Evolutionary conservation across 1,284 basidiomycete species (phyloP), one percentile per base, ranked within the genome.

Genomic region (Ceratobasidium sp.): DNA sequence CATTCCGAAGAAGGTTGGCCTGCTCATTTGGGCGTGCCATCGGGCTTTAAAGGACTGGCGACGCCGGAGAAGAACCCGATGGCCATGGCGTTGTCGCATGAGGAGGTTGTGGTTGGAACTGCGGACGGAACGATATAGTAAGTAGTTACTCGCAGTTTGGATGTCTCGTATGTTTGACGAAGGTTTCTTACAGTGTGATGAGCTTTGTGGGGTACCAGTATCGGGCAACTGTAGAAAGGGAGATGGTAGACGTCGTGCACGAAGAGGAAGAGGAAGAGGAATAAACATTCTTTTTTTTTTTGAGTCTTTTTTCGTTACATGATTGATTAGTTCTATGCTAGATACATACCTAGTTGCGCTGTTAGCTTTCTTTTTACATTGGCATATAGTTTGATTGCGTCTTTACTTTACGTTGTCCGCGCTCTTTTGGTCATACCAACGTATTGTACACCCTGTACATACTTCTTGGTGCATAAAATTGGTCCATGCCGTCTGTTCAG

Each of bases 51-150:
- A 28, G 93, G 93, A 1, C 85, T 95, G 44, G 92, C 93, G 46
- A 92, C 89, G 23, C 93, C 93, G 1, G 93, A 93, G 84, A 94
- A 94, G 88, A 95, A 95, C 81, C 94, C 94, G 17, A 95, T 95
- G 93, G 92, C 92, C 77, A 94, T 95, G 92, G 93, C 94, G 81
- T 83, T 95, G 80, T 94, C 91, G 80, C 94, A 94, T 81, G 93
- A 95, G 82, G 93, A 94, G 82, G 93, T 94, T 0, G 94, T 95
- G 17, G 92, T 95, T 52, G 93, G 93, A 0, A 94, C 93, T 86
- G 93, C 93, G 17, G 94, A 95, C 83, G 94, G 93, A n/a, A 94
- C 92, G 0, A 94, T 95, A 80, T 95, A 95, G 93, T 94, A 81
- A 85, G 93, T 88, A 33, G 50, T 56, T 12, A 12, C 28, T 54